These are phyloP conservation scores for Coffea eugenioides DNA, from an alignment of 257 asterid species.

Conservation along the genomic window DNA sequence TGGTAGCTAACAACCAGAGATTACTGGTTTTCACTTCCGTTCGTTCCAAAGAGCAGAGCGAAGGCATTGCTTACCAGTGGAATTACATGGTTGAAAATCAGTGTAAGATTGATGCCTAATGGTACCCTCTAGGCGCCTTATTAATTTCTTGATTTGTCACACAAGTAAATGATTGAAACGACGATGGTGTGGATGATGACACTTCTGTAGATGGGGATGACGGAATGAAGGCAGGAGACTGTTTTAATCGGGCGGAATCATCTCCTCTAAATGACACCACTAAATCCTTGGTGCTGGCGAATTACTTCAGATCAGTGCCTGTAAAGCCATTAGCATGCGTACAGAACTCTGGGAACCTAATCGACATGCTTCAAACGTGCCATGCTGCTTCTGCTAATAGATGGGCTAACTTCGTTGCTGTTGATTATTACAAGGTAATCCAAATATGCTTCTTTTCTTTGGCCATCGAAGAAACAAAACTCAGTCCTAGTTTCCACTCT, in stretches of 20 bases:
- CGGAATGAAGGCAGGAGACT: slow-evolving; percentile 68
- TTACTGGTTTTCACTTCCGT: slow-evolving; percentile 67
- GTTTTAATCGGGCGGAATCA: slow-evolving; percentile 70
- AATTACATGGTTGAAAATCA: slow-evolving; percentile 94
- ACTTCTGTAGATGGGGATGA: slow-evolving; percentile 63
- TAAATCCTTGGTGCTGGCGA: slow-evolving; percentile 64
- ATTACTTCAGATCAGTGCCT: slow-evolving; percentile 62
- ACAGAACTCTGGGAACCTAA: slow-evolving; percentile 59
- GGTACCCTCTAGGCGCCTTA: no score
- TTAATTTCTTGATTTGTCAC: no score
- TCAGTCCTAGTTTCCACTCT: not conserved
- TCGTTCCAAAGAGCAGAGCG: slow-evolving; percentile 55
- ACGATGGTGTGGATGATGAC: no score
- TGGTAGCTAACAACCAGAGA: slow-evolving; percentile 67
- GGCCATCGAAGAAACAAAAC: not conserved
- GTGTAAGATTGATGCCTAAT: slow-evolving; percentile 36
- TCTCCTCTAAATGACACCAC: slow-evolving; percentile 51
- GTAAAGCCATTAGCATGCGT: slow-evolving; percentile 53
- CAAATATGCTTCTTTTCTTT: not conserved
- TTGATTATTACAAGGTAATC: slow-evolving; percentile 70
- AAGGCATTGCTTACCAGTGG: slow-evolving; percentile 91
- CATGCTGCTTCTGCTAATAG: slow-evolving; percentile 56
- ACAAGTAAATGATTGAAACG: no score
- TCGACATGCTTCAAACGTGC: slow-evolving; percentile 60
- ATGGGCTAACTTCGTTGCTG: slow-evolving; percentile 83